Percentiles rank a stretch among this genome's conserved stretches.
These are phyloP conservation scores for Paramecium tetraurelia DNA, from an alignment of 73 alveolate species.

Conservation along the genomic window DNA sequence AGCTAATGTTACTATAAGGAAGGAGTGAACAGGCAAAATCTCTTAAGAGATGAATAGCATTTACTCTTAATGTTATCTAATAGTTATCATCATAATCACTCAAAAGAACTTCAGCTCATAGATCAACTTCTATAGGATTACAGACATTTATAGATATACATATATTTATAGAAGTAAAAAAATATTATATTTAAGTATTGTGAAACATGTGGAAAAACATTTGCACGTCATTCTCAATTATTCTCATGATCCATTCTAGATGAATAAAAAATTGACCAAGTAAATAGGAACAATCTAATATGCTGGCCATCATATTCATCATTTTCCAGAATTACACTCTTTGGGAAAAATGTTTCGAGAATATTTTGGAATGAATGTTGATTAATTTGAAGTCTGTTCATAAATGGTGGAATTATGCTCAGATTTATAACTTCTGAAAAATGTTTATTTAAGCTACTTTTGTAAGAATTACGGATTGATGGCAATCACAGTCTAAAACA, in stretches of 20 bases:
- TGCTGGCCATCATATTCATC: background rate
- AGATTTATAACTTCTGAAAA: background rate
- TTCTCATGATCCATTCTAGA: background rate
- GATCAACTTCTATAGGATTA: background rate
- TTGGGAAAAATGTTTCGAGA: conserved; percentile 20
- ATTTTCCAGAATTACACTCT: conserved; percentile 17
- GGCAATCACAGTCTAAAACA: background rate
- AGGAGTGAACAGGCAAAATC: background rate
- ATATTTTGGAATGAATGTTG: conserved; percentile 14
- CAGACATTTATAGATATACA: background rate
- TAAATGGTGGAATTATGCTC: background rate
- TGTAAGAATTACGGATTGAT: background rate
- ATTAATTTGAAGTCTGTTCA: conserved; percentile 7
- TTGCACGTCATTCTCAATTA: background rate
- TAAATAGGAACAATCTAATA: background rate
- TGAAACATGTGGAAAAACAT: conserved; percentile 7
- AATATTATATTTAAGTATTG: background rate
- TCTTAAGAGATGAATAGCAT: background rate
- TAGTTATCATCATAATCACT: background rate
- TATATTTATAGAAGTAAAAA: background rate
- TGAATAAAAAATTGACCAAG: background rate
- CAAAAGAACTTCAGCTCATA: background rate
- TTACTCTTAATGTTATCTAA: background rate
- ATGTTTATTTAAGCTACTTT: background rate
- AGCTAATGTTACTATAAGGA: background rate